A percentile compares a stretch with the other conserved stretches of the same genome.
Evolutionary conservation across 2,329 filamentous ascomycete species (phyloP).

Genomic region (Tolypocladium sp.): DNA sequence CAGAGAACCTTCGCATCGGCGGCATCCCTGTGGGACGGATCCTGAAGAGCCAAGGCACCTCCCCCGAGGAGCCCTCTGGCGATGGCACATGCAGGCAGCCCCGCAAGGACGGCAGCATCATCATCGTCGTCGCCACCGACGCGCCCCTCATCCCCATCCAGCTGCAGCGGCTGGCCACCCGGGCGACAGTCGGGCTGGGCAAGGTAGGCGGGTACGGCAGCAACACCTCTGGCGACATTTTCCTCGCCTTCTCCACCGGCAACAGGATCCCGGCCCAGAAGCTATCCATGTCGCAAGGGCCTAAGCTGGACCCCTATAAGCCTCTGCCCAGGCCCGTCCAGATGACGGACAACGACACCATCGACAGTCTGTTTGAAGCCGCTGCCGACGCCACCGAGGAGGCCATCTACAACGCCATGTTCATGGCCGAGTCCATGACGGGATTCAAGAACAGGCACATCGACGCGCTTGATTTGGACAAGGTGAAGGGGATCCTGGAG

Average conservation of each 20-base stretch:
- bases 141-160: conserved; percentile 20
- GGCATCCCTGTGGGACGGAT: conserved; percentile 54
- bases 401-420: conserved; percentile 55
- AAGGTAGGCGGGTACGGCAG: conserved; percentile 52
- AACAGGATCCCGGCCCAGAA: conserved; percentile 34
- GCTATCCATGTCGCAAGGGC: conserved; percentile 10
- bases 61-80: neutral
- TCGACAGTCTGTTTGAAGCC: conserved; percentile 54
- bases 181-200: conserved; percentile 51
- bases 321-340: conserved; percentile 20
- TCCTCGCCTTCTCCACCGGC: conserved; percentile 57
- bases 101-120: conserved; percentile 24
- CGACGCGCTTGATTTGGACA: conserved; percentile 38
- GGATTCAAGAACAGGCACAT: conserved; percentile 40
- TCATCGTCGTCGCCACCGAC: conserved; percentile 23
- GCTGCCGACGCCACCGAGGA: conserved; percentile 55
- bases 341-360: conserved; percentile 44
- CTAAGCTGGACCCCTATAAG: conserved; percentile 30
- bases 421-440: conserved; percentile 49
- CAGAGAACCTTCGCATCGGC: conserved; percentile 45
- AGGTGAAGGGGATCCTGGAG: conserved; percentile 35
- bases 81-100: conserved; percentile 8
- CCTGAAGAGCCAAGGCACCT: conserved; percentile 23
- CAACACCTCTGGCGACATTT: conserved; percentile 57
- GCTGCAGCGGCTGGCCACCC: conserved; percentile 41